Conservation (phyloP, 352 stramenopile genomes). For the Globisporangium parvum region DNA sequence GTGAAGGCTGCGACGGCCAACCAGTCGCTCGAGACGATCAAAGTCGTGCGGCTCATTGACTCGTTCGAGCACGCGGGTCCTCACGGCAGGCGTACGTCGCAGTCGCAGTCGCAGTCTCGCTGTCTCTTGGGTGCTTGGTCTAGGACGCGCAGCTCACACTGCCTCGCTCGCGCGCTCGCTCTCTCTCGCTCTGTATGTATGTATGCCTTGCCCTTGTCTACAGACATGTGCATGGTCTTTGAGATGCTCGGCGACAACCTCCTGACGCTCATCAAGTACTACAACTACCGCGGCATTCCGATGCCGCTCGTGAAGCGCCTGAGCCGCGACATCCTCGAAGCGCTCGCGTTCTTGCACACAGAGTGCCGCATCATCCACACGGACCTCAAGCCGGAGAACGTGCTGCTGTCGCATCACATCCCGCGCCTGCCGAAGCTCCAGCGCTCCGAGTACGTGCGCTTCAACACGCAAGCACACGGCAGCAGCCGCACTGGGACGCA, state of each 20-base stretch:
- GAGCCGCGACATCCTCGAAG: conserved; percentile 92
- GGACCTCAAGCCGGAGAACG: conserved; percentile 99
- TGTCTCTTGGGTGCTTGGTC: too few relatives aligned
- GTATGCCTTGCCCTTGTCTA: not conserved
- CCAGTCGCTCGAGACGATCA: conserved; percentile 22
- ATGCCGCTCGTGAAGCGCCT: conserved; percentile 94
- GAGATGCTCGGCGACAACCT: conserved; percentile 99
- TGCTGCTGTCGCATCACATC: conserved; percentile 88
- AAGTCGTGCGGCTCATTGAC: conserved; percentile 81
- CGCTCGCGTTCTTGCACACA: conserved; percentile 96
- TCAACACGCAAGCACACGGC: conserved; percentile 2
- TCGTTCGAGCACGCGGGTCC: conserved; percentile 96
- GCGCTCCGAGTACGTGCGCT: conserved; percentile 45
- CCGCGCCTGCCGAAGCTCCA: conserved; percentile 61
- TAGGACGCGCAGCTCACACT: too few relatives aligned
- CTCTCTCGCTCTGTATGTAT: not conserved
- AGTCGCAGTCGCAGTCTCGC: too few relatives aligned
- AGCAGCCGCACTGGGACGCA: conserved; percentile 15
- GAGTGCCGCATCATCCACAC: conserved; percentile 99
- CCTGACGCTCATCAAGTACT: conserved; percentile 98
- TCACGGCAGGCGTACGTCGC: conserved; percentile 85
- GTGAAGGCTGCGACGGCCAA: conserved; percentile 40
- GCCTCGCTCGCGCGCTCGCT: not conserved
- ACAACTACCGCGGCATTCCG: conserved; percentile 97
- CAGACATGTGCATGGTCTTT: conserved; percentile 98